Base-by-base conservation (phyloP, 306 rosid genomes). In the Clitoria ternatea region DNA sequence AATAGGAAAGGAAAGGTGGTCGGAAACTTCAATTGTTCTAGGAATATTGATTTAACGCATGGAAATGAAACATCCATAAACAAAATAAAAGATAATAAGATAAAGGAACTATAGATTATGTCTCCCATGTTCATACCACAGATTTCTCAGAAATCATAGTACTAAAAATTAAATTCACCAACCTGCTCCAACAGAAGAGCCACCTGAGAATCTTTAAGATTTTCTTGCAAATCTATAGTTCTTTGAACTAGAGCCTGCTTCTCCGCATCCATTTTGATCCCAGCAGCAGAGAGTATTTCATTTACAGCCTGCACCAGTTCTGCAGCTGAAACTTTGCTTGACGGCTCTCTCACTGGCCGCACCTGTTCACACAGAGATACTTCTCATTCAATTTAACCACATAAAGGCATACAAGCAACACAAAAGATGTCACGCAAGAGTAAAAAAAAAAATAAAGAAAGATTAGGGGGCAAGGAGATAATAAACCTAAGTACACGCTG, bases 251-350 rank as follows among this genome's bases (percentile, higher is more conserved):
- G 84, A 66, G 94, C 81, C 74, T 90, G 94, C 77, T 89, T 89
- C 82, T 93, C 98, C 59, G 71, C 84, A 64, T 90, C 97, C 91
- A 93, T 86, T 72, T 81, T 83, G 78, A 93, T 81, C 45, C 98
- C 98, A 73, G 92, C 94, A 19, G 96, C 83, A 73, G 94, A 81
- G 77, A 93, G 98, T 79, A 93, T 93, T 84, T 93, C 98, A 73
- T 90, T 78, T 57, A 93, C 97, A 39, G 98, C 98, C 73, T 90
- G 97, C 77, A 90, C 94, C 73, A 90, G 76, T 80, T 93, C 98
- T 29, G 80, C 82, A 26, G 98, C 87, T 6, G 98, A 86, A 74
- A 93, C 97, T 83, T 80, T 88, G 70, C 92, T 92, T 60, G 85
- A 84, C 71, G 81, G 96, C 63, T 83, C 89, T 77, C 86, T 82